Evolutionary conservation across 1,139 yeast genomes (phyloP).

Genomic region (Hyphopichia burtonii): DNA sequence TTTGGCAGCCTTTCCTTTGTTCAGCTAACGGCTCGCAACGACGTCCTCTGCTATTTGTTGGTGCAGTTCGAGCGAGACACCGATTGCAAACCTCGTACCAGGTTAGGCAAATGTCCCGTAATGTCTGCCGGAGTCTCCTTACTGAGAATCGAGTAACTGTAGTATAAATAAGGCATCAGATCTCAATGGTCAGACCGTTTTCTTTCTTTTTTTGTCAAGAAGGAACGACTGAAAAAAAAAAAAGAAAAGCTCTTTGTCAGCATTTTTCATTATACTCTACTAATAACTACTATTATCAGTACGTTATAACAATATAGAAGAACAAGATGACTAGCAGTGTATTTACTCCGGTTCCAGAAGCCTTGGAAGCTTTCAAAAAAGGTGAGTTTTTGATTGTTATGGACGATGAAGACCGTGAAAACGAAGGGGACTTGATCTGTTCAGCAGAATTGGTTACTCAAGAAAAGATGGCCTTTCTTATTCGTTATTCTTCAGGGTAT

Average conservation of each 20-base stretch:
- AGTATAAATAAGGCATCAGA: too few species aligned
- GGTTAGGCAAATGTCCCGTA: background rate
- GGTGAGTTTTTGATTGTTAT: slow-evolving; percentile 92
- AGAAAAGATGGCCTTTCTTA: slow-evolving; percentile 91
- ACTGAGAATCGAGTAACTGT: too few species aligned
- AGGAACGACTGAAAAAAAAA: too few species aligned
- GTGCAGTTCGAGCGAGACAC: background rate
- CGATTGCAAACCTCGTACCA: background rate
- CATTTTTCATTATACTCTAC: too few species aligned
- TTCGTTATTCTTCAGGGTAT: slow-evolving; percentile 86
- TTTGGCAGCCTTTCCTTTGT: background rate
- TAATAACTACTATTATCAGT: too few species aligned
- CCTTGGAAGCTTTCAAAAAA: slow-evolving; percentile 73
- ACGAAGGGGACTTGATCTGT: slow-evolving; percentile 94
- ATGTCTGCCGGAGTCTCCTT: too few species aligned
- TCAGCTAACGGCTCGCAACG: background rate
- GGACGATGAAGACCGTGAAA: slow-evolving; percentile 95
- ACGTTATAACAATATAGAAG: too few species aligned
- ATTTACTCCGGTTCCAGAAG: slow-evolving; percentile 67
- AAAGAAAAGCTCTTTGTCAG: too few species aligned
- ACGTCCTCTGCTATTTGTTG: too few species aligned
- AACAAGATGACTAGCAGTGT: slow-evolving; percentile 1
- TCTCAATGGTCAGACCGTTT: too few species aligned
- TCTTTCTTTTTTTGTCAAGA: too few species aligned
- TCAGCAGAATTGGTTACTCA: slow-evolving; percentile 83